Evolutionary conservation across 225 moss, liverwort and hornwort species (phyloP).

Genomic region (Rhytidiadelphus loreus): DNA sequence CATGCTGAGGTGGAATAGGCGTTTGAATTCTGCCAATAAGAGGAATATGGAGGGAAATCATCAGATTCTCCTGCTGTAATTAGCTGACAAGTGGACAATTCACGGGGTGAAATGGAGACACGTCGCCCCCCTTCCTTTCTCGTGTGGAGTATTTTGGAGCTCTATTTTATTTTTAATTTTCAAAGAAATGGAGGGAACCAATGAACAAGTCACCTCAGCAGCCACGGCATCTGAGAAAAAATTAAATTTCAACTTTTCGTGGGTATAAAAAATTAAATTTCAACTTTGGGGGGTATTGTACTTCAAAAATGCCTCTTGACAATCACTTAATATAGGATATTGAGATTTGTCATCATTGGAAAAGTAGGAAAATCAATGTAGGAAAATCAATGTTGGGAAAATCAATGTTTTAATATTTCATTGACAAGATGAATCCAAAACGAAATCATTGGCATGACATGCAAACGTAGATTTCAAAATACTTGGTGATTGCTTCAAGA

Average conservation of each 20-base stretch:
- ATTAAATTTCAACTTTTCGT: neutral
- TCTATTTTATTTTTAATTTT: neutral
- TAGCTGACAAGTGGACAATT: neutral
- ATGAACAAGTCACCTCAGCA: neutral
- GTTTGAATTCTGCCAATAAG: neutral
- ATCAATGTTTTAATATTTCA: neutral
- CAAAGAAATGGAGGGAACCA: neutral
- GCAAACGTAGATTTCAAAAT: fast-evolving
- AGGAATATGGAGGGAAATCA: neutral
- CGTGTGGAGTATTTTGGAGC: neutral
- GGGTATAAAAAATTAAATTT: neutral
- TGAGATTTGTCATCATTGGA: neutral
- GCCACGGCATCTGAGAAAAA: neutral
- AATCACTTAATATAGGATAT: too few relatives aligned
- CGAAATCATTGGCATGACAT: neutral
- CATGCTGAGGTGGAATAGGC: neutral
- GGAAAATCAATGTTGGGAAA: neutral
- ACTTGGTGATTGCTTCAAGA: neutral
- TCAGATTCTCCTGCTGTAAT: neutral
- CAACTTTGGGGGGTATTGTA: too few relatives aligned
- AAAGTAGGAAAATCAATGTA: neutral
- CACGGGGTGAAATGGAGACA: neutral
- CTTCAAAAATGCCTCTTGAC: neutral
- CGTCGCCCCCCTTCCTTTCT: neutral
- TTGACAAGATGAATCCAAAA: too few relatives aligned